Evolutionary conservation across 805 yeast genomes (phyloP), one percentile per base, ranked within the genome.

Genomic region (Lachancea thermotolerans): DNA sequence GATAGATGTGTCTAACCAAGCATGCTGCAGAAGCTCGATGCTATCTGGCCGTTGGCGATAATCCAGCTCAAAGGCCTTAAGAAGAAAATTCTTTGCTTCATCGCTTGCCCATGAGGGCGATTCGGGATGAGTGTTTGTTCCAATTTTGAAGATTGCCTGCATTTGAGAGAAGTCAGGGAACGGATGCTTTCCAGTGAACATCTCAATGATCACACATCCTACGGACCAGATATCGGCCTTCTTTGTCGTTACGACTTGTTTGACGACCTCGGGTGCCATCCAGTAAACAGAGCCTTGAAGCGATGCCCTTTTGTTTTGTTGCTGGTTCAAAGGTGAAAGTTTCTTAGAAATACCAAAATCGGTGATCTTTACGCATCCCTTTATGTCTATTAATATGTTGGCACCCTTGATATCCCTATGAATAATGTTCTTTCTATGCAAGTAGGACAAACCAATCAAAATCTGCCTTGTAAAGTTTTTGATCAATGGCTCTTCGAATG

Each of bases 261-360:
- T 87, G 14, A 93, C 98, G 8, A 93, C 98, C 62, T 93, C 99
- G 0, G 99, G 99, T 0, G 99, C 98, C 99, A 93, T 93, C 98
- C 99, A 93, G 60, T 83, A 93, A 0, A 91, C 89, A 0, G 96
- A 87, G 0, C 99, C 99, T 65, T 91, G 97, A 43, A 88, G 67
- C 0, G 96, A 88, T 1, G 86, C 90, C 37, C 97, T 75, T 51
- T 77, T 78, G 37, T 65, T 64, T 31, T 53, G 60, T 49, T 47
- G 57, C 43, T 59, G 56, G 55, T 72, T 73, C 39, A 73, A 68
- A 30, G 85, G 79, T 34, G 85, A 82, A 7, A 81, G 66, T 47
- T 79, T 80, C 49, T 78, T 78, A 16, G 93, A 83, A 33, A 87
- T 83, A 30, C 95, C 95, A 60, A 87, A 87, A 65, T 87, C 95